Percentiles rank a stretch among this genome's conserved stretches.
Conservation (phyloP, 305 asterid genomes). For the Fraxinus xanthoxyloides region DNA sequence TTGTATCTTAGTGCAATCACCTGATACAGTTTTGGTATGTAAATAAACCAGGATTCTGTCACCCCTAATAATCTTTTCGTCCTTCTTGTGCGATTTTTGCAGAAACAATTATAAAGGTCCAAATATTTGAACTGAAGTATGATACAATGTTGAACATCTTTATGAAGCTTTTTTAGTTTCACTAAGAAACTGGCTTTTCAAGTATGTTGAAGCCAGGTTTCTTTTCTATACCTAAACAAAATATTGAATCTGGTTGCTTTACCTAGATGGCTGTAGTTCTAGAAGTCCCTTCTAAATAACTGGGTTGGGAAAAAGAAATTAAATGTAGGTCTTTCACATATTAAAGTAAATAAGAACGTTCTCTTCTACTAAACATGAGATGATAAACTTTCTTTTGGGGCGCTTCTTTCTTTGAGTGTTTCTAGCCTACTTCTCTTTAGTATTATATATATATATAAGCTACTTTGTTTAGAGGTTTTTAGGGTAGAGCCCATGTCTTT, state of each 20-base stretch:
- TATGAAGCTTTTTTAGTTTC: background rate
- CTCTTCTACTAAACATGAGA: background rate
- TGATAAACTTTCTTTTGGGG: background rate
- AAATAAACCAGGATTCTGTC: background rate
- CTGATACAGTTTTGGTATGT: background rate
- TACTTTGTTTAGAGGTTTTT: background rate
- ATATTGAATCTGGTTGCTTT: background rate
- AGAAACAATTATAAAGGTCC: background rate
- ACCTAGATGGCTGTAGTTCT: slow-evolving; percentile 3
- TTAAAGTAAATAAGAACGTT: background rate
- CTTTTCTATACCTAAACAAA: background rate
- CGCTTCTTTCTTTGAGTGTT: background rate
- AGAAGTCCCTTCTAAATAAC: background rate
- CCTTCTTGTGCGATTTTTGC: background rate
- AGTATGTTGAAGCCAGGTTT: background rate
- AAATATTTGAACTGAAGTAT: too few species aligned
- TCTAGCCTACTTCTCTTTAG: background rate
- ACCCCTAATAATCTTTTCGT: background rate
- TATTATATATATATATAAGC: background rate
- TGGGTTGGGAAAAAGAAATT: too few species aligned
- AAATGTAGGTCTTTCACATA: too few species aligned
- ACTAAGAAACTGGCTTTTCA: background rate
- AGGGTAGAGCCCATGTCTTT: background rate
- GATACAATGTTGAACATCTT: too few species aligned
- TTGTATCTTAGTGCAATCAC: background rate